phyloP scores from a whole-genome alignment of 495 filamentous ascomycete genomes.

The Neurospora tetrasperma region DNA sequence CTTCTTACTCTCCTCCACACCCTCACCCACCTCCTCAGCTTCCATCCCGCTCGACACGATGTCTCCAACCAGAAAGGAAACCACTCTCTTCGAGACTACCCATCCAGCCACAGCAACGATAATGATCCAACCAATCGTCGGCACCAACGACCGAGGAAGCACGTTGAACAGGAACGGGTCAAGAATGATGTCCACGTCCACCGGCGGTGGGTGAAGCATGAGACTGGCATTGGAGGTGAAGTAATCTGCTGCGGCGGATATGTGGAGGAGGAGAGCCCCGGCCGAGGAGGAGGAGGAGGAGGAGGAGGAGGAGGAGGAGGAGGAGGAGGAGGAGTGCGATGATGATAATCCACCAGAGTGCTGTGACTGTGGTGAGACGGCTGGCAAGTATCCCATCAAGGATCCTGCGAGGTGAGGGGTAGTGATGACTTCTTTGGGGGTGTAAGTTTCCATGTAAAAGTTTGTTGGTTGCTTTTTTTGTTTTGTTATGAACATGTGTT shows the following conservation, averaged over 20 bases:
- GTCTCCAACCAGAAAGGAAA: conserved; percentile 10
- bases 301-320: conserved; percentile 70
- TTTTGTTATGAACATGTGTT: not conserved
- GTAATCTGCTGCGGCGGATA: conserved; percentile 73
- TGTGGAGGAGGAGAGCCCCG: conserved; percentile 55
- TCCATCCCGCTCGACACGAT: conserved; percentile 10
- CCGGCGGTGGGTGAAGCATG: conserved; percentile 66
- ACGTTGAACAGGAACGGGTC: conserved; percentile 73
- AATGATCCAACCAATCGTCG: conserved; percentile 51
- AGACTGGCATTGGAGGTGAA: conserved; percentile 60
- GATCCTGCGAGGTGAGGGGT: conserved; percentile 52
- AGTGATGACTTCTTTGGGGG: conserved; percentile 46
- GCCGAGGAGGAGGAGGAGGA: conserved; percentile 47
- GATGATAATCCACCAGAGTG: not conserved
- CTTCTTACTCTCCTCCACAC: conserved; percentile 7
- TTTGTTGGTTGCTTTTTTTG: conserved; percentile 69
- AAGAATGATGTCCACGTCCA: conserved; percentile 77
- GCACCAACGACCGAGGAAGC: conserved; percentile 58
- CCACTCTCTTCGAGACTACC: conserved; percentile 20
- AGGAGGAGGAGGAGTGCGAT: conserved; percentile 23
- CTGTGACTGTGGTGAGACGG: not conserved
- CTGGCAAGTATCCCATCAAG: conserved; percentile 48
- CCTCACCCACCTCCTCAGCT: conserved; percentile 3
- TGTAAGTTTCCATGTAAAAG: conserved; percentile 58
- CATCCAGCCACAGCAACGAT: conserved; percentile 38